A percentile compares a stretch with the other conserved stretches of the same genome.
Evolutionary conservation across 2,329 filamentous ascomycete genomes (phyloP).

Genomic region (Aspergillus sp.): DNA sequence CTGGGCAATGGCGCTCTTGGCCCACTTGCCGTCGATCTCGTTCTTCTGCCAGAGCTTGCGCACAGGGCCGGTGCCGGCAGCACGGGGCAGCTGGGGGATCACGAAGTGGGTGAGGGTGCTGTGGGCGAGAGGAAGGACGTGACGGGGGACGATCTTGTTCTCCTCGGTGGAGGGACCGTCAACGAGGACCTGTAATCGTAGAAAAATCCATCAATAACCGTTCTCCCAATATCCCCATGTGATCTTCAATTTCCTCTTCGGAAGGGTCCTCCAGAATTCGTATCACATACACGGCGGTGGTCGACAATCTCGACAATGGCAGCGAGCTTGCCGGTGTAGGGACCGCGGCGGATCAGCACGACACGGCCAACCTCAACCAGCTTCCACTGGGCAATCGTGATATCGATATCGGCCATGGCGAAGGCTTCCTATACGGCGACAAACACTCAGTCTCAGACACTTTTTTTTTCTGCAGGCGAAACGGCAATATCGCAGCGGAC

Average conservation of each 20-base stretch:
- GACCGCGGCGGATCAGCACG: conserved; percentile 82
- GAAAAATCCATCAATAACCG: conserved; percentile 9
- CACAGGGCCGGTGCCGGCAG: conserved; percentile 75
- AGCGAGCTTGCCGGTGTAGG: conserved; percentile 81
- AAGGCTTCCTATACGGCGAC: conserved; percentile 52
- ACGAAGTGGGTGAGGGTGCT: conserved; percentile 86
- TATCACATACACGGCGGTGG: conserved; percentile 93
- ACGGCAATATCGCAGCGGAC: conserved; percentile 6
- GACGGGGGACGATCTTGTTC: conserved; percentile 78
- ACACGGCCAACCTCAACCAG: conserved; percentile 98
- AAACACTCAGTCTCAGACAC: conserved; percentile 23
- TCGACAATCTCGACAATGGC: conserved; percentile 99
- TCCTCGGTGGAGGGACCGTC: conserved; percentile 86
- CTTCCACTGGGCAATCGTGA: conserved; percentile 84
- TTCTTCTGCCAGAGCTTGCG: conserved; percentile 88
- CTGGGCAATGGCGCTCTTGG: conserved; percentile 90
- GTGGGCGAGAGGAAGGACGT: conserved; percentile 76
- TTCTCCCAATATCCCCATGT: conserved; percentile 20
- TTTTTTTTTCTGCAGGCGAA: conserved; percentile 13
- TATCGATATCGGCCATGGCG: conserved; percentile 79
- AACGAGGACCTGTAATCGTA: conserved; percentile 72
- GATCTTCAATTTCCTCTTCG: conserved; percentile 4
- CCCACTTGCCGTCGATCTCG: conserved; percentile 91
- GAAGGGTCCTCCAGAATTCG: conserved; percentile 8
- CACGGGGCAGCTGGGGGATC: conserved; percentile 81